phyloP scores from a whole-genome alignment of 1,284 basidiomycete species.

The Sporisorium sorghi region DNA sequence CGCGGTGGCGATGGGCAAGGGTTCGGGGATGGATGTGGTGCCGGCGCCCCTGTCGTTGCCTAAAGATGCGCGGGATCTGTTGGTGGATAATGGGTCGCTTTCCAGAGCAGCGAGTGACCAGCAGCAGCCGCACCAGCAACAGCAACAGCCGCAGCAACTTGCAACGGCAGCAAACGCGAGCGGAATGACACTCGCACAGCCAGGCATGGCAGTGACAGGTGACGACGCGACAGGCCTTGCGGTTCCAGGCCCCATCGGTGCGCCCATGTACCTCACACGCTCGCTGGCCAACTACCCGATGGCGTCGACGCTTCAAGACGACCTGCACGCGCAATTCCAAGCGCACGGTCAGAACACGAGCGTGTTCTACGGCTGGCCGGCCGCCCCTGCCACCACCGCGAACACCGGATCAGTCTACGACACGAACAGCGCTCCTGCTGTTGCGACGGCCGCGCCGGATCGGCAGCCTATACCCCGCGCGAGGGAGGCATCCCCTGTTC shows the following conservation, averaged over 20 bases:
- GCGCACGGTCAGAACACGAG: slow-evolving; percentile 36
- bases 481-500: neutral
- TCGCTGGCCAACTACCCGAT: slow-evolving; percentile 24
- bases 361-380: slow-evolving; percentile 30
- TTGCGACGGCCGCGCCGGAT: no score
- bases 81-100: slow-evolving; percentile 1
- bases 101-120: neutral
- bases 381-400: neutral
- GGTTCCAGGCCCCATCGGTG: slow-evolving; percentile 44
- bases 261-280: slow-evolving; percentile 38
- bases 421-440: neutral
- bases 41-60: slow-evolving; percentile 12
- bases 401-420: neutral
- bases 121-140: slow-evolving; percentile 1
- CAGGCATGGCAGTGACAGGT: neutral
- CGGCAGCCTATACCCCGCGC: slow-evolving; percentile 1
- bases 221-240: slow-evolving; percentile 18
- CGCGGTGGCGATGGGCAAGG: slow-evolving; percentile 14
- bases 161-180: neutral
- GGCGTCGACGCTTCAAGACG: slow-evolving; percentile 24
- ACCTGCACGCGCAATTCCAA: slow-evolving; percentile 34
- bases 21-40: slow-evolving; percentile 3
- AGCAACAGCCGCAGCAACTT: slow-evolving; percentile 1
- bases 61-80: slow-evolving; percentile 4
- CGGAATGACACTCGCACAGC: slow-evolving; percentile 6